Evolutionary conservation across 306 rosid genomes (phyloP).

Genomic region (Glycine soja): DNA sequence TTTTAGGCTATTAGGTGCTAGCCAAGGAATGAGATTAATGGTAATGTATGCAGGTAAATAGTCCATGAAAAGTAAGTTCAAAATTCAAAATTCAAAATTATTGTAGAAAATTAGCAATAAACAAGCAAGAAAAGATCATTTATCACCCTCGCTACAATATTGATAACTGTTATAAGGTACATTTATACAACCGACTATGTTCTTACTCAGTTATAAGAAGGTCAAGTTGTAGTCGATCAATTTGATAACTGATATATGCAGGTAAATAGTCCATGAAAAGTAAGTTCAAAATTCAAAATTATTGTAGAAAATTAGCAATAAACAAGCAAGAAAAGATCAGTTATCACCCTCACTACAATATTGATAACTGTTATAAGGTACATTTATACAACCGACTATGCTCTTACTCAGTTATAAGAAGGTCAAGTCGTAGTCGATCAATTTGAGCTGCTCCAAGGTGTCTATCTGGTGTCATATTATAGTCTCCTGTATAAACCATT

Average conservation of each 20-base stretch:
- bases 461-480: slow-evolving; percentile 96
- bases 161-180: background rate
- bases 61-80: background rate
- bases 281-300: background rate
- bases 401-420: slow-evolving; percentile 87
- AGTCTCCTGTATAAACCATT: slow-evolving; percentile 94
- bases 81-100: slow-evolving; percentile 12
- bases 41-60: slow-evolving; percentile 11
- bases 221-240: too few relatives aligned
- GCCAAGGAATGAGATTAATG: background rate
- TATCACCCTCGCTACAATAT: slow-evolving; percentile 34
- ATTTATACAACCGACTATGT: slow-evolving; percentile 27
- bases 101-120: slow-evolving; percentile 24
- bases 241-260: too few relatives aligned
- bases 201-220: slow-evolving; percentile 92
- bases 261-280: slow-evolving; percentile 3
- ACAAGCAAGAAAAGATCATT: background rate
- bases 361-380: background rate
- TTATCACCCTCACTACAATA: slow-evolving; percentile 35
- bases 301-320: slow-evolving; percentile 21
- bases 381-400: slow-evolving; percentile 23
- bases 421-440: slow-evolving; percentile 85
- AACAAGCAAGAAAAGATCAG: background rate
- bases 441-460: slow-evolving; percentile 99
- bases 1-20: background rate